phyloP scores from a whole-genome alignment of 257 asterid genomes.

The Marsdenia floribunda region DNA sequence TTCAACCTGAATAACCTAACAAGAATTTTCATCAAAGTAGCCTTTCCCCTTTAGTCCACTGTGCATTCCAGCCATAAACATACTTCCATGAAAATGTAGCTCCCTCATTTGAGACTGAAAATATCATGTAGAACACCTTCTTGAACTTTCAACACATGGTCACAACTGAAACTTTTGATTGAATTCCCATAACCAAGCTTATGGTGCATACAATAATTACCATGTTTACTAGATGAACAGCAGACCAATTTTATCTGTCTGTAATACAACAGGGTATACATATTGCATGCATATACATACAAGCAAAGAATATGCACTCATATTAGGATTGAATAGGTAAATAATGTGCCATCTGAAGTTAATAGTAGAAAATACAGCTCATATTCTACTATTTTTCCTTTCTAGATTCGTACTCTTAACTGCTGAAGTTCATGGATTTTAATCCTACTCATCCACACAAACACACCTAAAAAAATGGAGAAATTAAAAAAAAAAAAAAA shows the following conservation, averaged over 20 bases:
- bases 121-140: neutral
- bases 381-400: neutral
- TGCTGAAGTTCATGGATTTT: neutral
- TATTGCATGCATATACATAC: neutral
- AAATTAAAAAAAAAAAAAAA: no score
- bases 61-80: neutral
- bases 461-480: neutral
- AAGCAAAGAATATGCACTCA: neutral
- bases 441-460: neutral
- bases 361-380: neutral
- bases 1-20: neutral
- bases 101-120: neutral
- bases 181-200: constrained; percentile 2
- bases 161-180: neutral
- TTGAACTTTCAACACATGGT: neutral
- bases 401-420: neutral
- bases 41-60: neutral
- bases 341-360: constrained; percentile 2
- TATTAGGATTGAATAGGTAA: neutral
- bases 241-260: neutral
- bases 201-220: neutral
- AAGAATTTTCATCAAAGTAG: neutral
- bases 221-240: neutral
- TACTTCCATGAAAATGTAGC: neutral
- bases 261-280: neutral